Conservation (phyloP, 495 filamentous ascomycete species). For the Xylaria castorea region DNA sequence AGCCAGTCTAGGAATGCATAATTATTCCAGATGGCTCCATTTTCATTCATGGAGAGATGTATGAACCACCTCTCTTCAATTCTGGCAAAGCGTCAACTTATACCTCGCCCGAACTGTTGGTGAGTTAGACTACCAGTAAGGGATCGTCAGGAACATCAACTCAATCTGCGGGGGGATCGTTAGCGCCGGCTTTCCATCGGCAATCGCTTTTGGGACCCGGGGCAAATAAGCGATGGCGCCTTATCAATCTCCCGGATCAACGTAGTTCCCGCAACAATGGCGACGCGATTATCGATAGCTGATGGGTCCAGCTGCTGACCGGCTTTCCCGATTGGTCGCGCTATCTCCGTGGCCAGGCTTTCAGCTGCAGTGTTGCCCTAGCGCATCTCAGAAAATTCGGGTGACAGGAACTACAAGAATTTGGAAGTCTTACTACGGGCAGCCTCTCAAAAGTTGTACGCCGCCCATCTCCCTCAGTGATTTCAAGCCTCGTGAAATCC, state of each 20-base stretch:
- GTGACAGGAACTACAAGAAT: conserved; percentile 18
- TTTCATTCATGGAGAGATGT: neutral
- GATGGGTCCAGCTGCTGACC: conserved; percentile 16
- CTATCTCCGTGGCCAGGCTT: neutral
- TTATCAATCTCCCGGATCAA: conserved; percentile 18
- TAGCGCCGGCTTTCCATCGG: conserved; percentile 18
- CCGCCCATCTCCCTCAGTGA: conserved; percentile 8
- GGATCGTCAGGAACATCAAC: conserved; percentile 21
- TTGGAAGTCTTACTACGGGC: conserved; percentile 26
- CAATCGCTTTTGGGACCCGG: neutral
- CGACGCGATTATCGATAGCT: conserved; percentile 10
- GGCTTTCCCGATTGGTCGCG: conserved; percentile 21
- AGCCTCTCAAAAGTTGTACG: neutral
- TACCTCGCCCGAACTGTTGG: neutral
- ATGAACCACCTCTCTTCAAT: neutral
- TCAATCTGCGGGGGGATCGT: neutral
- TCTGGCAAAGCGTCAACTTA: conserved; percentile 1
- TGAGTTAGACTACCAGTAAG: too few relatives aligned
- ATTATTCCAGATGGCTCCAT: neutral
- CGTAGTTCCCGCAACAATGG: neutral
- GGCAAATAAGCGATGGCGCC: conserved; percentile 16
- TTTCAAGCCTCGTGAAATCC: conserved; percentile 18
- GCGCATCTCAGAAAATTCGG: conserved; percentile 23
- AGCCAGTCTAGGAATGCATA: neutral
- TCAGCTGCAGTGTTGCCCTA: conserved; percentile 25